A percentile compares a stretch with the other conserved stretches of the same genome.
Evolutionary conservation across 768 basidiomycete species (phyloP).

Genomic region (Russula abietina): DNA sequence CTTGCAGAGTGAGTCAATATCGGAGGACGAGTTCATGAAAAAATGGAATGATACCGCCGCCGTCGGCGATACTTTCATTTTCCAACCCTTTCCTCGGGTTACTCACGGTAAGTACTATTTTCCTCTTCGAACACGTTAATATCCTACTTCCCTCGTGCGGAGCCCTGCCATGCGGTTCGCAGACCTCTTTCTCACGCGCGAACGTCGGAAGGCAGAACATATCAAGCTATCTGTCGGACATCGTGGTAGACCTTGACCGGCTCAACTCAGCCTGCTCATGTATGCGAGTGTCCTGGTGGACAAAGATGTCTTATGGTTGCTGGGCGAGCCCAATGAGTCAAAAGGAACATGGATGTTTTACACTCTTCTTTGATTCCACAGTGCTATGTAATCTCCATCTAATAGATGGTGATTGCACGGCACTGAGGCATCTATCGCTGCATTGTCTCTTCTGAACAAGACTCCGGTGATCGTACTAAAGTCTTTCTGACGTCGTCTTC

Average conservation of each 20-base stretch:
- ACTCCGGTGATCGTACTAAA: too few relatives aligned
- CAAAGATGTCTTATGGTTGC: slow-evolving; percentile 62
- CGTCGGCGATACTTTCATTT: slow-evolving; percentile 74
- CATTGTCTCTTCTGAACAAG: too few relatives aligned
- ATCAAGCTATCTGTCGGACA: slow-evolving; percentile 77
- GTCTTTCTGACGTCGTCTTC: too few relatives aligned
- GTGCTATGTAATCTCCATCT: too few relatives aligned
- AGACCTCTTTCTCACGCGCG: slow-evolving; percentile 79
- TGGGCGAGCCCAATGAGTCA: slow-evolving; percentile 45
- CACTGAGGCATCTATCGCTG: too few relatives aligned
- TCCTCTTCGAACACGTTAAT: slow-evolving; percentile 36
- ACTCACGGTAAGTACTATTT: slow-evolving; percentile 53
- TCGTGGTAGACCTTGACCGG: slow-evolving; percentile 80
- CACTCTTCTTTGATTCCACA: too few relatives aligned
- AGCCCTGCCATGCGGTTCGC: slow-evolving; percentile 70
- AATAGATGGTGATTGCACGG: too few relatives aligned
- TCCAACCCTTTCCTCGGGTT: slow-evolving; percentile 52
- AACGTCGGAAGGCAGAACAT: slow-evolving; percentile 72
- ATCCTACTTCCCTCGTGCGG: slow-evolving; percentile 69
- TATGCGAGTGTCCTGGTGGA: slow-evolving; percentile 76
- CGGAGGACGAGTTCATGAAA: slow-evolving; percentile 47
- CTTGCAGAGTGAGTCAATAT: slow-evolving; percentile 52
- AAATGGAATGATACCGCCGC: slow-evolving; percentile 68
- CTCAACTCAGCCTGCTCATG: slow-evolving; percentile 79
- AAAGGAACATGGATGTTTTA: not conserved